Evolutionary conservation across 495 filamentous ascomycete genomes (phyloP).

Genomic region (Daldinia concentrica): DNA sequence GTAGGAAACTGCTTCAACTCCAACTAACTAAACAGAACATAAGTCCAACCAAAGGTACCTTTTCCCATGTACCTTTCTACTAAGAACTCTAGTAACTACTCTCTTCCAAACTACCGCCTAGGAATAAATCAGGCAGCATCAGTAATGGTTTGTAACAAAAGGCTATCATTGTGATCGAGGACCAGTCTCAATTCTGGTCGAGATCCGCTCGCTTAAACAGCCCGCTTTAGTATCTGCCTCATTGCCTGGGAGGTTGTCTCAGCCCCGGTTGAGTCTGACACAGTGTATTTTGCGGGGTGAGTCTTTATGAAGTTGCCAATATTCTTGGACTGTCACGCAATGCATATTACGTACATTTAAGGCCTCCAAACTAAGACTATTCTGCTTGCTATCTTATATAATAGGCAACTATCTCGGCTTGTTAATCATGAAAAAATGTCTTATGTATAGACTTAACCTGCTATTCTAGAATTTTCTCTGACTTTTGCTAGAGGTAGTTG

Average conservation of each 20-base stretch:
- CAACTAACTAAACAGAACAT: no score
- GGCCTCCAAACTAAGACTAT: background rate
- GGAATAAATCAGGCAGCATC: background rate
- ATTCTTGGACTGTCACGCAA: constrained; percentile 33
- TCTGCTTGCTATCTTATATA: background rate
- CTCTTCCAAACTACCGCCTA: background rate
- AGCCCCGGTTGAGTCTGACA: constrained; percentile 27
- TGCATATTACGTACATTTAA: constrained; percentile 22
- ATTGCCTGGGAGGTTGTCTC: constrained; percentile 14
- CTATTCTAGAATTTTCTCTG: background rate
- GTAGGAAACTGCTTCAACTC: background rate
- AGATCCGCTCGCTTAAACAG: constrained; percentile 16
- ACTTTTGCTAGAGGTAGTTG: background rate
- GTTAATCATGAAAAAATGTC: background rate
- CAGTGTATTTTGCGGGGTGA: constrained; percentile 32
- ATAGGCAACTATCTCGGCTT: background rate
- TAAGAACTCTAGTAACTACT: background rate
- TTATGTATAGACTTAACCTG: background rate
- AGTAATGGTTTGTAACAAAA: background rate
- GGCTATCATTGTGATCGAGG: background rate
- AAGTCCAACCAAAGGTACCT: no score
- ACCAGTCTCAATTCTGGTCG: background rate
- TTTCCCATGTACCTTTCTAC: background rate
- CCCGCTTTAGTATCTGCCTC: constrained; percentile 6
- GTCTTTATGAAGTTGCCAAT: constrained; percentile 21